A percentile compares a stretch with the other conserved stretches of the same genome.
Evolutionary conservation across 2,329 filamentous ascomycete genomes (phyloP).

Genomic region (Acephala macrosclerotiorum): DNA sequence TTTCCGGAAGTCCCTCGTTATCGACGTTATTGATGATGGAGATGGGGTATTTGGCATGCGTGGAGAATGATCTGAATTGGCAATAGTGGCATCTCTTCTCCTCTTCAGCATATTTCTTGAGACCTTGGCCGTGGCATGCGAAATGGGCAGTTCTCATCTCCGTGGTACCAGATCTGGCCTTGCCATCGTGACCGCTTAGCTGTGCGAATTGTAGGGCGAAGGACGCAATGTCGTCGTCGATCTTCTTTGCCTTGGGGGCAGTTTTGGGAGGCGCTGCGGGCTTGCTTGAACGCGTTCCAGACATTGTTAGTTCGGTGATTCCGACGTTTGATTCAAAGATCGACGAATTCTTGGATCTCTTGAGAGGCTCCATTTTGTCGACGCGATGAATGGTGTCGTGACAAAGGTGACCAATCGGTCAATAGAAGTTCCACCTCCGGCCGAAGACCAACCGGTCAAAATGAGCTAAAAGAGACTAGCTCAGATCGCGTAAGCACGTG

Average conservation of each 20-base stretch:
- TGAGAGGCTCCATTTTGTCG: no score
- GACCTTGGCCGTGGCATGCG: conserved; percentile 14
- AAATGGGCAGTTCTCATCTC: conserved; percentile 12
- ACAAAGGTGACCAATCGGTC: no score
- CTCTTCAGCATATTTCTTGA: conserved; percentile 41
- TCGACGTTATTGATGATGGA: conserved; percentile 71
- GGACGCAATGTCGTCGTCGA: neutral
- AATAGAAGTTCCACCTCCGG: no score
- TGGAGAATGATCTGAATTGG: conserved; percentile 63
- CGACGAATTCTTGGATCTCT: no score
- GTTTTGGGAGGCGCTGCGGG: neutral
- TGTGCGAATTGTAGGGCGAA: neutral
- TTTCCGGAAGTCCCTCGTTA: conserved; percentile 59
- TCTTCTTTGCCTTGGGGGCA: neutral
- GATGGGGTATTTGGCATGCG: conserved; percentile 58
- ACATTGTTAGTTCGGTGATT: neutral
- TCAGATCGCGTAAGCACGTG: no score
- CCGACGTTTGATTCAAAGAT: neutral
- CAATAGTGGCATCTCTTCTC: conserved; percentile 64
- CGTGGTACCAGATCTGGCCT: neutral
- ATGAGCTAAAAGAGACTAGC: no score
- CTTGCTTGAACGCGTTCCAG: no score
- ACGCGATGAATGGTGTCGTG: no score
- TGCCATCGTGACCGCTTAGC: conserved; percentile 1
- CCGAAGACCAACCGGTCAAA: no score